These are phyloP conservation scores for Blastocystis sp. DNA, from an alignment of 352 stramenopile genomes.

Conservation along the genomic window DNA sequence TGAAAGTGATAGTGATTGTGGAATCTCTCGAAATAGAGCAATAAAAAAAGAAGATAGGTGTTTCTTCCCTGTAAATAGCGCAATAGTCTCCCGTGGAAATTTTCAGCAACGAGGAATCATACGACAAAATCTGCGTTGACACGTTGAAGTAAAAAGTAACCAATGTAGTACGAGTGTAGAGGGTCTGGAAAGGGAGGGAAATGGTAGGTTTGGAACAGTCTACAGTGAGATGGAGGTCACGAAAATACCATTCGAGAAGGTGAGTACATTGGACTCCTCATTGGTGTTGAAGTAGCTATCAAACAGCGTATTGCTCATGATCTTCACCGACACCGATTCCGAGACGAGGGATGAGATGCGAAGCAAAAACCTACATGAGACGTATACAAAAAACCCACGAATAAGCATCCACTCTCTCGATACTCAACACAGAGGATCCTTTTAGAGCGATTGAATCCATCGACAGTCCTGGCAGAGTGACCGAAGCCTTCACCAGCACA, in stretches of 20 bases:
- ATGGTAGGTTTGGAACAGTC: not conserved
- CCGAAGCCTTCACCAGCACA: not conserved
- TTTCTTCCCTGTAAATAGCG: not conserved
- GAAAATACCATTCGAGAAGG: not conserved
- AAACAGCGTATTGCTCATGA: not conserved
- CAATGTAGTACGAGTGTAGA: not conserved
- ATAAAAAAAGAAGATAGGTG: not conserved
- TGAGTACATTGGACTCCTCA: not conserved
- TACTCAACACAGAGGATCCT: not conserved
- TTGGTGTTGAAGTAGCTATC: not conserved
- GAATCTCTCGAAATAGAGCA: not conserved
- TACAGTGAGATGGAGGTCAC: not conserved
- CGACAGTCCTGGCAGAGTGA: not conserved
- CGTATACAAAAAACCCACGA: not conserved
- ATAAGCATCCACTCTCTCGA: not conserved
- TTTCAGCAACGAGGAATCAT: not conserved
- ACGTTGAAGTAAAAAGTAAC: not conserved
- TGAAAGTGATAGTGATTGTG: not conserved
- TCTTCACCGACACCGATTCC: not conserved
- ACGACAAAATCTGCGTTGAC: not conserved
- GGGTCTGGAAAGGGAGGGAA: not conserved
- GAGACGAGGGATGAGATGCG: not conserved
- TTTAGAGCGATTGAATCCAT: not conserved
- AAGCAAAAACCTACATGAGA: not conserved
- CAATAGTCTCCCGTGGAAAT: not conserved